A percentile compares a stretch with the other conserved stretches of the same genome.
phyloP scores from a whole-genome alignment of 1,139 yeast genomes.

The Komagataea norvegica region DNA sequence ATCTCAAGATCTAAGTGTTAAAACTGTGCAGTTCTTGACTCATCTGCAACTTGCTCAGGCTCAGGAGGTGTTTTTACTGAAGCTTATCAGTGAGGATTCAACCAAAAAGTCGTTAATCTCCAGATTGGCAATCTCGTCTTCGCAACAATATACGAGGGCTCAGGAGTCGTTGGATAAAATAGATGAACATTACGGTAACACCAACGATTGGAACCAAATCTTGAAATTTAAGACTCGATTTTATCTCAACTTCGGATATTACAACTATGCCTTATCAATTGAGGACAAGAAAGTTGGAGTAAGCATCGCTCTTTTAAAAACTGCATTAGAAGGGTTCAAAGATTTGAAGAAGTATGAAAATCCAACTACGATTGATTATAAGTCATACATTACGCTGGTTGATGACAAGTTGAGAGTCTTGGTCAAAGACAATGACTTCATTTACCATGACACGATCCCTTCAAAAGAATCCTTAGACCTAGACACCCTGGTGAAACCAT shows the following conservation, averaged over 20 bases:
- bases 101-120: conserved; percentile 63
- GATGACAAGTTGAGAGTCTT: conserved; percentile 35
- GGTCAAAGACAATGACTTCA: conserved; percentile 82
- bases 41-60: conserved; percentile 79
- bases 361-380: conserved; percentile 29
- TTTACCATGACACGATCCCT: conserved; percentile 77
- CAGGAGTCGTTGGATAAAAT: conserved; percentile 42
- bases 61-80: conserved; percentile 75
- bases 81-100: conserved; percentile 44
- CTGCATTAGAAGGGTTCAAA: conserved; percentile 36
- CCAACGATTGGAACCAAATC: conserved; percentile 37
- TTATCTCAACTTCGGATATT: conserved; percentile 43
- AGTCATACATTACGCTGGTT: conserved; percentile 25
- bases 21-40: conserved; percentile 60
- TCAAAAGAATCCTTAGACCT: conserved; percentile 44
- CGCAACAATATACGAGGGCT: conserved; percentile 52
- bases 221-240: conserved; percentile 41
- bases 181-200: conserved; percentile 39
- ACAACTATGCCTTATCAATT: conserved; percentile 35
- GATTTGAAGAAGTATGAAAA: conserved; percentile 25
- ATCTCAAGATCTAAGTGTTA: conserved; percentile 67
- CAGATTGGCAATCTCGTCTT: conserved; percentile 63
- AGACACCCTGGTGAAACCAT: conserved; percentile 51
- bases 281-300: conserved; percentile 60
- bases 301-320: conserved; percentile 63